Conservation (phyloP, 2,329 filamentous ascomycete genomes). For the Decorospora gaudefroyi region DNA sequence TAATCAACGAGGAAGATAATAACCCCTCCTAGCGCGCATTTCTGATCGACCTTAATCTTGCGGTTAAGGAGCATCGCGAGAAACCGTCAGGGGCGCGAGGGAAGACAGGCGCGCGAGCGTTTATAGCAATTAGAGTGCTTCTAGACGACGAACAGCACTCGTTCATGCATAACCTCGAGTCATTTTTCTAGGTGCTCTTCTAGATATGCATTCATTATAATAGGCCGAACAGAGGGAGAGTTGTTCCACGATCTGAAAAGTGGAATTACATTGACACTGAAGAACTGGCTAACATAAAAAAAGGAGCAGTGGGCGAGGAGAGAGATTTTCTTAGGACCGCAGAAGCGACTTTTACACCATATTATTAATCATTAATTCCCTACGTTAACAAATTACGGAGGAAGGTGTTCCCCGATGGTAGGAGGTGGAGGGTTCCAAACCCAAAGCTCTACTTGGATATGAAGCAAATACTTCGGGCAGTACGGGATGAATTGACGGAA, state of each 20-base stretch:
- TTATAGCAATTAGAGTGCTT: slow-evolving; percentile 55
- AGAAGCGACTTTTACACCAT: slow-evolving; percentile 42
- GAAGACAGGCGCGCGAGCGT: slow-evolving; percentile 53
- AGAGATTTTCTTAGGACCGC: slow-evolving; percentile 38
- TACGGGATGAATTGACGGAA: slow-evolving; percentile 7
- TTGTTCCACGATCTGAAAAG: slow-evolving; percentile 36
- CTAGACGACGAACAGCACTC: slow-evolving; percentile 49
- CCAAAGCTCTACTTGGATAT: slow-evolving; percentile 12
- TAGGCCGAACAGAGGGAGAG: slow-evolving; percentile 23
- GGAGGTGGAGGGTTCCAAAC: slow-evolving; percentile 8
- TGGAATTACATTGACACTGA: slow-evolving; percentile 43
- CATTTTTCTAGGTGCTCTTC: slow-evolving; percentile 56
- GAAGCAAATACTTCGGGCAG: slow-evolving; percentile 10
- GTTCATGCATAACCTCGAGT: slow-evolving; percentile 57
- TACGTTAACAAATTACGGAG: slow-evolving; percentile 48
- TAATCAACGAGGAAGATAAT: slow-evolving; percentile 53
- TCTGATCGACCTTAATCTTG: slow-evolving; percentile 50
- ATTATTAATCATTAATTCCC: slow-evolving; percentile 46
- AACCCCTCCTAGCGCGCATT: slow-evolving; percentile 50
- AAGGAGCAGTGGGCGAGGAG: slow-evolving; percentile 9
- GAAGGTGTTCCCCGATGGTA: slow-evolving; percentile 42
- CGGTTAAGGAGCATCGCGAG: slow-evolving; percentile 44
- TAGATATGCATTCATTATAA: slow-evolving; percentile 55
- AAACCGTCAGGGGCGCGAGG: slow-evolving; percentile 48
- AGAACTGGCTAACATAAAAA: slow-evolving; percentile 12